These are phyloP conservation scores for Zygnema cylindricum DNA, from an alignment of 139 green algal genomes.

Conservation along the genomic window DNA sequence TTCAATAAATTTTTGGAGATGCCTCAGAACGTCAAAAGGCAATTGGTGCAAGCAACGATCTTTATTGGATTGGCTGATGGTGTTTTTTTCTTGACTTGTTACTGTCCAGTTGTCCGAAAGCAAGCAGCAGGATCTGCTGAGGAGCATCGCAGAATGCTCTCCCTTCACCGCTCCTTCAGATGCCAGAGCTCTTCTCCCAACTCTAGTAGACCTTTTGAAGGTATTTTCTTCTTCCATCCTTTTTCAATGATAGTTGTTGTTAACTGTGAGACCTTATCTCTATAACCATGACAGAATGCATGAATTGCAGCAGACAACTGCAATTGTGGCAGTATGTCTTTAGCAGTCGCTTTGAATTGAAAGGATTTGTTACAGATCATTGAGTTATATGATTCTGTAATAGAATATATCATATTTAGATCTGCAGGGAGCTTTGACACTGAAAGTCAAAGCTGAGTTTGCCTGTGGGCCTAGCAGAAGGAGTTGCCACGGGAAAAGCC, in stretches of 20 bases:
- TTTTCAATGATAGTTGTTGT: not conserved
- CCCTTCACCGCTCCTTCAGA: slow-evolving; percentile 22
- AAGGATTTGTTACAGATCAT: too few species aligned
- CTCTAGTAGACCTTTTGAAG: slow-evolving; percentile 46
- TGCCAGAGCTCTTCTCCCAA: slow-evolving; percentile 37
- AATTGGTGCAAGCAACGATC: not conserved
- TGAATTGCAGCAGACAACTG: too few species aligned
- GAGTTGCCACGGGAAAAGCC: slow-evolving; percentile 44
- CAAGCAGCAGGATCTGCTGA: slow-evolving; percentile 50
- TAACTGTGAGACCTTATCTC: too few species aligned
- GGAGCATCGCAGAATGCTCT: slow-evolving; percentile 41
- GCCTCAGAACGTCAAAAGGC: not conserved
- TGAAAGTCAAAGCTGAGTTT: too few species aligned
- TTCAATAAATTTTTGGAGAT: not conserved
- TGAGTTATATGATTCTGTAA: too few species aligned
- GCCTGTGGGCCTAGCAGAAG: slow-evolving; percentile 31
- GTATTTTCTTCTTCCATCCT: not conserved
- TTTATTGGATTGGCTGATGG: not conserved
- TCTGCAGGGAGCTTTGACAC: too few species aligned
- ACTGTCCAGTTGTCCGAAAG: slow-evolving; percentile 34
- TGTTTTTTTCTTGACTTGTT: not conserved
- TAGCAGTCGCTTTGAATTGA: too few species aligned
- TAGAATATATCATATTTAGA: too few species aligned
- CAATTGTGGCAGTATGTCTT: too few species aligned
- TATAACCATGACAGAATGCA: too few species aligned